Conservation (phyloP, 768 basidiomycete genomes). For the Tricholoma hemisulphureum region DNA sequence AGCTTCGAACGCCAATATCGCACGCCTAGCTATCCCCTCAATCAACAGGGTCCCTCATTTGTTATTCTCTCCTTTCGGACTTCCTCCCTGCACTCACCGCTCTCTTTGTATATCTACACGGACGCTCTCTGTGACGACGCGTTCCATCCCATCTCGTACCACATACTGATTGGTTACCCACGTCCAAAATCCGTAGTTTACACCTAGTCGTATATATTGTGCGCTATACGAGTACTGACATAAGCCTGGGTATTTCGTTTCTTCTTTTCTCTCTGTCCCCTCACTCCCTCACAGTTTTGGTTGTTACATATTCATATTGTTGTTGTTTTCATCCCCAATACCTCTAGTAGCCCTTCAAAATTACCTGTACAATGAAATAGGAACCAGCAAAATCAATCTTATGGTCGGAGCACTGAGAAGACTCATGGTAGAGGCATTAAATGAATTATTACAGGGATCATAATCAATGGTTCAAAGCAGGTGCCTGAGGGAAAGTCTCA, state of each 20-base stretch:
- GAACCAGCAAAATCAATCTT: too few species aligned
- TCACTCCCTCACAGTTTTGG: background rate
- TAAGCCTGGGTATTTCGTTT: background rate
- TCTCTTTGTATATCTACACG: background rate
- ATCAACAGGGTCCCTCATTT: background rate
- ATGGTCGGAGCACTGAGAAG: too few species aligned
- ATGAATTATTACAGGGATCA: too few species aligned
- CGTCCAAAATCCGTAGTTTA: background rate
- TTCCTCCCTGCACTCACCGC: too few species aligned
- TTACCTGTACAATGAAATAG: too few species aligned
- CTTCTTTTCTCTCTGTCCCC: background rate
- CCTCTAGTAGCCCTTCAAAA: too few species aligned
- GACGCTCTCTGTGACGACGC: background rate
- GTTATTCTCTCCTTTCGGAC: background rate
- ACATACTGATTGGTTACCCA: background rate
- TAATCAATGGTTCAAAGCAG: too few species aligned
- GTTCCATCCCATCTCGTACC: background rate
- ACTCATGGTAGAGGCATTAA: too few species aligned
- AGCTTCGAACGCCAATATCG: background rate
- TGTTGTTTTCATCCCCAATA: constrained; percentile 25
- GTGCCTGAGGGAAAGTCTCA: too few species aligned
- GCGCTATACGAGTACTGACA: background rate
- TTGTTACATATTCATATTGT: background rate
- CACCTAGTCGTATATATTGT: background rate
- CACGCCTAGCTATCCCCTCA: background rate